phyloP scores from a whole-genome alignment of 345 rosid species.

The Eucalyptus polybractea region DNA sequence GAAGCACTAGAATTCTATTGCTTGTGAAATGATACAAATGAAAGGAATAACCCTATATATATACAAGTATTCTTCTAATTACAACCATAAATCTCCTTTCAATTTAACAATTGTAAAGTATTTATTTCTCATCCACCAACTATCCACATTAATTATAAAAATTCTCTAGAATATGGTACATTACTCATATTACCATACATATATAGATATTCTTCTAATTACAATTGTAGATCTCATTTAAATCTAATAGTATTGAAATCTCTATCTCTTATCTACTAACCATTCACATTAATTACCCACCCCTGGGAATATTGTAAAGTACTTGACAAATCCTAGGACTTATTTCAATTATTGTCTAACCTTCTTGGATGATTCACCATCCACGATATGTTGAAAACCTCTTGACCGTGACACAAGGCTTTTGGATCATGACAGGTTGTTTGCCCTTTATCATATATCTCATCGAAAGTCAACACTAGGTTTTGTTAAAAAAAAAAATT shows the following conservation, averaged over 20 bases:
- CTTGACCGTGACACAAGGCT: background rate
- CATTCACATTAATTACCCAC: background rate
- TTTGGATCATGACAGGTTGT: too few relatives aligned
- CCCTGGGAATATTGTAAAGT: too few relatives aligned
- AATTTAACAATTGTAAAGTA: background rate
- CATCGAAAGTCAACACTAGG: background rate
- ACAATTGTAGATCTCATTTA: background rate
- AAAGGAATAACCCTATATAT: accelerated
- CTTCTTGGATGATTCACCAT: background rate
- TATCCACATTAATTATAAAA: background rate
- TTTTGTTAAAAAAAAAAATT: accelerated
- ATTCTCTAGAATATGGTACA: background rate
- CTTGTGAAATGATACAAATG: background rate
- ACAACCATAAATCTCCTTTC: background rate
- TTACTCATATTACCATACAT: background rate
- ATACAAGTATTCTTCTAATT: background rate
- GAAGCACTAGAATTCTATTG: background rate
- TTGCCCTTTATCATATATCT: background rate
- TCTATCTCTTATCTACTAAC: too few relatives aligned
- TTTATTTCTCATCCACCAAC: too few relatives aligned
- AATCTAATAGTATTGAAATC: too few relatives aligned
- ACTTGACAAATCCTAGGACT: background rate
- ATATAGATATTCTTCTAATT: background rate
- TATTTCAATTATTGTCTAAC: background rate
- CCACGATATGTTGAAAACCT: background rate